Percentiles rank a stretch among this genome's conserved stretches.
Conservation (phyloP, 768 basidiomycete genomes). For the Trametes cinnabarina region DNA sequence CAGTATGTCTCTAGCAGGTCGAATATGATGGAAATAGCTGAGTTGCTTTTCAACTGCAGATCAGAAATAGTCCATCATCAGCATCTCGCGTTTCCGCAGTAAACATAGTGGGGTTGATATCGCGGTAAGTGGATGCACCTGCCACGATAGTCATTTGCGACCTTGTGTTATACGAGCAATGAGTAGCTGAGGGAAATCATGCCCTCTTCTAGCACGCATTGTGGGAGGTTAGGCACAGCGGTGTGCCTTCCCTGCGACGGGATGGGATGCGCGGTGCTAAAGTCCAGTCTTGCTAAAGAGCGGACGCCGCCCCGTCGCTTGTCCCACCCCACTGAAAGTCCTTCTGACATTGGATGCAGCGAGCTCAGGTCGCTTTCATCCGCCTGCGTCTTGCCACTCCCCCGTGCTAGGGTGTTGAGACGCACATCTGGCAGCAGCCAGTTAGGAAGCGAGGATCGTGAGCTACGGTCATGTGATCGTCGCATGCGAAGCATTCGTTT, state of each 20-base stretch:
- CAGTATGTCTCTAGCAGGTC: too few species aligned
- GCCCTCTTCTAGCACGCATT: background rate
- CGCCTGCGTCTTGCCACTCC: background rate
- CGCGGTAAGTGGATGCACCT: too few species aligned
- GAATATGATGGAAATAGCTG: too few species aligned
- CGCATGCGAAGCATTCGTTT: background rate
- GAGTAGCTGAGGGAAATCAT: background rate
- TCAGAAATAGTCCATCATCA: too few species aligned
- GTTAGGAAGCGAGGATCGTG: background rate
- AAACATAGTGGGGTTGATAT: too few species aligned
- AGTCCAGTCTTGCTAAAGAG: background rate
- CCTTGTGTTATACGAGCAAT: too few species aligned
- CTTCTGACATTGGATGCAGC: background rate
- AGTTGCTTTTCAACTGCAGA: too few species aligned
- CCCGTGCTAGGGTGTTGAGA: background rate
- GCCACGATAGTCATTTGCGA: too few species aligned
- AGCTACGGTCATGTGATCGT: constrained; percentile 10
- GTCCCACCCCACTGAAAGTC: background rate
- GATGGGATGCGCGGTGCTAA: background rate
- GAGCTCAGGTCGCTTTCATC: background rate
- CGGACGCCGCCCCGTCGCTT: background rate
- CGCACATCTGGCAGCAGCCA: constrained; percentile 6
- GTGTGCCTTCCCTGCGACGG: background rate
- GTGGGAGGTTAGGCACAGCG: background rate
- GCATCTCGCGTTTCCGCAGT: too few species aligned